phyloP scores from a whole-genome alignment of 139 green algal genomes.

The Chlamydomonas schloesseri region DNA sequence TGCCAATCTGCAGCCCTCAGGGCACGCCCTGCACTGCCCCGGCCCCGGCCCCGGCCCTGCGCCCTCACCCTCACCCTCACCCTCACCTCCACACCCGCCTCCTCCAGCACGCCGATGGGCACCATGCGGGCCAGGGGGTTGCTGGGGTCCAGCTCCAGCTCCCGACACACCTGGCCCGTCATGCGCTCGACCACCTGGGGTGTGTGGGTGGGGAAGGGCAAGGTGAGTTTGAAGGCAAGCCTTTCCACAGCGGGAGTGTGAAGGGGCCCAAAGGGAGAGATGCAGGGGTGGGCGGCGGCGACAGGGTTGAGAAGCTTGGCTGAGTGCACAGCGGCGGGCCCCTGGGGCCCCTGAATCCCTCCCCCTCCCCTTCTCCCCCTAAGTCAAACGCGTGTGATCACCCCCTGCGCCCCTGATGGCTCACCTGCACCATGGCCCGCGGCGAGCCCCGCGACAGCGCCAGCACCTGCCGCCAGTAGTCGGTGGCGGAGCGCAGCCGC shows the following conservation, averaged over 20 bases:
- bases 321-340: too few relatives aligned
- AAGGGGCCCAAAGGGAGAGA: too few relatives aligned
- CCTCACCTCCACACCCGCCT: slow-evolving; percentile 25
- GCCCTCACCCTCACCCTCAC: neutral
- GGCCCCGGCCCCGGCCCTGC: neutral
- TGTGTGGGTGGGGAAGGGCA: neutral
- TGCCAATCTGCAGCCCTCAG: too few relatives aligned
- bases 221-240: neutral
- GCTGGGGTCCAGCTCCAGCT: slow-evolving; percentile 33
- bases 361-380: neutral
- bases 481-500: slow-evolving; percentile 5
- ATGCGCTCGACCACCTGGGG: slow-evolving; percentile 33
- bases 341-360: neutral
- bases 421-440: slow-evolving; percentile 16
- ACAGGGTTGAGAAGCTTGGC: too few relatives aligned
- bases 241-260: too few relatives aligned
- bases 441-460: slow-evolving; percentile 1
- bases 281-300: too few relatives aligned
- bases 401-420: neutral
- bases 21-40: too few relatives aligned
- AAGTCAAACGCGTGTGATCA: too few relatives aligned
- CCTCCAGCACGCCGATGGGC: slow-evolving; percentile 38
- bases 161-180: slow-evolving; percentile 14
- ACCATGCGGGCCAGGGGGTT: slow-evolving; percentile 16
- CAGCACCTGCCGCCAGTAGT: slow-evolving; percentile 45